Percentiles rank a stretch among this genome's conserved stretches.
These are phyloP conservation scores for Trifolium pratense DNA, from an alignment of 306 rosid species.

Conservation along the genomic window DNA sequence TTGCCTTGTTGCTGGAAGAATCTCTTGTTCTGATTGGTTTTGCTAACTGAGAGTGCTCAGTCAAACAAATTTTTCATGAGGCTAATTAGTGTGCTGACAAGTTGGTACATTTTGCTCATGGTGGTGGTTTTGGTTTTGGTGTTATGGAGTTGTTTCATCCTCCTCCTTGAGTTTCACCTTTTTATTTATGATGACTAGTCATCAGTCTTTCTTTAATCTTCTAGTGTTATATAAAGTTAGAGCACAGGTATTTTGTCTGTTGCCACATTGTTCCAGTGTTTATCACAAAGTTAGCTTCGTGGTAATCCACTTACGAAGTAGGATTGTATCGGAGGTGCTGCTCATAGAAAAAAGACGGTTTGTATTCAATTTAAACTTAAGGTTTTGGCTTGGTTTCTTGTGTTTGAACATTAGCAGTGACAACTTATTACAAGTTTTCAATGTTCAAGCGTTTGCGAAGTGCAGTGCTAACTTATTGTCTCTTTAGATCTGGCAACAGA, in stretches of 20 bases:
- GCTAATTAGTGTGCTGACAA: no score
- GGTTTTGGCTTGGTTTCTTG: neutral
- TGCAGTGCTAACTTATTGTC: neutral
- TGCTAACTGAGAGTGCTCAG: no score
- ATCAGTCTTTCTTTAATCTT: no score
- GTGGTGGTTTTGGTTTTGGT: neutral
- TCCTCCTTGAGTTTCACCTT: no score
- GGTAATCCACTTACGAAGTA: slow-evolving; percentile 34
- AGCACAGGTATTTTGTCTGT: no score
- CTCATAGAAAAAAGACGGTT: slow-evolving; percentile 63
- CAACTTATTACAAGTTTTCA: neutral
- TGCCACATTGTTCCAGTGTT: no score
- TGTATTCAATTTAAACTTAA: neutral
- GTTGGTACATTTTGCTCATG: no score
- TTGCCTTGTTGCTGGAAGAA: neutral
- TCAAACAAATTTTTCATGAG: no score
- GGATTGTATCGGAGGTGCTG: slow-evolving; percentile 82
- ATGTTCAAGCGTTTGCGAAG: neutral
- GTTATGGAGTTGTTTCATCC: neutral
- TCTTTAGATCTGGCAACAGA: neutral
- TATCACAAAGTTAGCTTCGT: no score
- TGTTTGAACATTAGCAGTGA: neutral
- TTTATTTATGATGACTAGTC: no score
- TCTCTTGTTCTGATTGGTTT: neutral
- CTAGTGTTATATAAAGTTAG: no score